Percentiles rank a stretch among this genome's conserved stretches.
Conservation (phyloP, 2,329 filamentous ascomycete species). For the Hymenoscyphus fraxineus region DNA sequence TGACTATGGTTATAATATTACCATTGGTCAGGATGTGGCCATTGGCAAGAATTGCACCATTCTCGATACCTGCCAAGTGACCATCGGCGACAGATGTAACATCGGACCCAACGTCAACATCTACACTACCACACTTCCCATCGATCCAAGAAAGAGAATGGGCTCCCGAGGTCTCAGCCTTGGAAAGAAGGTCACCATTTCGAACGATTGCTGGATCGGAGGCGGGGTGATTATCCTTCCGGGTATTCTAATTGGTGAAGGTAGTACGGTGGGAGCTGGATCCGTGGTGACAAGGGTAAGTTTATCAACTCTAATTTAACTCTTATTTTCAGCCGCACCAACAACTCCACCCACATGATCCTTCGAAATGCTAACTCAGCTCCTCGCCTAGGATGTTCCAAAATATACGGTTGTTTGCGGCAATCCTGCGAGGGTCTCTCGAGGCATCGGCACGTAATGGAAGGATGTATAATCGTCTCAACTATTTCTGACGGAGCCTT, state of each 20-base stretch:
- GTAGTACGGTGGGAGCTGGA: conserved; percentile 50
- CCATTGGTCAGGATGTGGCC: conserved; percentile 77
- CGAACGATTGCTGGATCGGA: conserved; percentile 66
- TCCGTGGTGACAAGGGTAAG: conserved; percentile 52
- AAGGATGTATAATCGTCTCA: conserved; percentile 4
- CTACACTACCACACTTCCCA: conserved; percentile 68
- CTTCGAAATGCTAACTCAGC: neutral
- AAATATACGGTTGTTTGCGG: conserved; percentile 35
- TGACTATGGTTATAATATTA: conserved; percentile 94
- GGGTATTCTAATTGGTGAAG: conserved; percentile 50
- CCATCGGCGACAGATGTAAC: conserved; percentile 72
- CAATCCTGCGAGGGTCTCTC: conserved; percentile 34
- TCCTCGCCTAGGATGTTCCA: conserved; percentile 32
- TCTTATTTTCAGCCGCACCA: neutral
- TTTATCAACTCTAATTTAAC: neutral
- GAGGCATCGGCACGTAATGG: conserved; percentile 28
- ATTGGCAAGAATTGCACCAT: conserved; percentile 83
- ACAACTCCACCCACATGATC: neutral
- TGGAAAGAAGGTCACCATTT: conserved; percentile 71
- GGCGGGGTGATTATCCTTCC: conserved; percentile 57
- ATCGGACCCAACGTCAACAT: conserved; percentile 85
- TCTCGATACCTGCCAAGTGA: conserved; percentile 79
- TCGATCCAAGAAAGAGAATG: conserved; percentile 68
- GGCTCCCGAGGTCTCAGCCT: conserved; percentile 69
- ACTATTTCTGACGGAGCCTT: neutral